Evolutionary conservation across 2,329 filamentous ascomycete genomes (phyloP), one percentile per base, ranked within the genome.

Genomic region (Cordyceps fumosorosea): DNA sequence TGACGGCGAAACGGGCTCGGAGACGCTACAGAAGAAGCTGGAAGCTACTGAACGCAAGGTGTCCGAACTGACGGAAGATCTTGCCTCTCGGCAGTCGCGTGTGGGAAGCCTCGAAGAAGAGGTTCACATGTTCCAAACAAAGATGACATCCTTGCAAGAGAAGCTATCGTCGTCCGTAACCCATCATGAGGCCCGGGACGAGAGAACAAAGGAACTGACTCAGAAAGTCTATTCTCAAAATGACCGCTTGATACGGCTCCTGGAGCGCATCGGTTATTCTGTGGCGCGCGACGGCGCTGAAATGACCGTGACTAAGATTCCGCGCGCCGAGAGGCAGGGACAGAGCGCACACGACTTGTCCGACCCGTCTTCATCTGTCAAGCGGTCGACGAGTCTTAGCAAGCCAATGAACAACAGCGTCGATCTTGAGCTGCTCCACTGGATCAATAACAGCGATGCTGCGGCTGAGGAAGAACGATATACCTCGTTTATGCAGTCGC

Each of bases 231-330:
- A 91, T 72, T 82, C 86, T 1, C 90, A 96, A 65, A 93, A 95
- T 65, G 90, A 96, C 67, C 88, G 91, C 26, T 80, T 97, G n/a
- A 84, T 85, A 63, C 86, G 89, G 57, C 84, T 99, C 54, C 80
- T 99, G 0, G 93, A 98, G 71, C 85, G 91, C 34, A 81, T 98
- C 5, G 93, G 93, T 14, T 96, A 95, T 71, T 86, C 89, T 0
- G 83, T 98, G 18, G 85, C 86, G 2, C 86, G 91, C 40, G 86
- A 91, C 65, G 86, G 89, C 47, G 84, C 85, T 24, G 81, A 81
- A 16, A 91, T 96, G 83, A 76, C 83, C 1, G 87, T 97, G 55
- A 89, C 91, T 70, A 89, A 91, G 67, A 74, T 88, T 37, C 83
- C 85, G 5, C 82, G 83, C 20, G 77, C 83, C 3, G 86, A 88